These are phyloP conservation scores for Phoma herbarum DNA, from an alignment of 2,329 filamentous ascomycete species.

Conservation along the genomic window DNA sequence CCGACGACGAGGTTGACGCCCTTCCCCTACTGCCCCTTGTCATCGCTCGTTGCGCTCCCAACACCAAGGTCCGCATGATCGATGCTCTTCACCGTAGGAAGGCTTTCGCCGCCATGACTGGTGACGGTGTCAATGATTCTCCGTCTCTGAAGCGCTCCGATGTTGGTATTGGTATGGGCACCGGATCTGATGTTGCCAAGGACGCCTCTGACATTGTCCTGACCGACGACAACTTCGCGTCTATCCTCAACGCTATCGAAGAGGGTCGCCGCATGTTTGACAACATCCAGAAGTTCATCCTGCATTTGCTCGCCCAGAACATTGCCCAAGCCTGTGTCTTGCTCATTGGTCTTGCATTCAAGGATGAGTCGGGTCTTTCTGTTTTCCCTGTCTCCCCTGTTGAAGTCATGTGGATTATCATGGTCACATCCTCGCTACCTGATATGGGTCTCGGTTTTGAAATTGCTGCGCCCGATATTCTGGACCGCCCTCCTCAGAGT, in stretches of 20 bases:
- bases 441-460: conserved; percentile 50
- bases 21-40: conserved; percentile 54
- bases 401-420: conserved; percentile 52
- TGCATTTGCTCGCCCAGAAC: conserved; percentile 46
- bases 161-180: conserved; percentile 58
- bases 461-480: conserved; percentile 46
- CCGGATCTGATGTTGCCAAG: conserved; percentile 56
- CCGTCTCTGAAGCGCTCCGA: conserved; percentile 57
- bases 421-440: conserved; percentile 49
- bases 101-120: conserved; percentile 55
- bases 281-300: conserved; percentile 56
- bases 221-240: conserved; percentile 57
- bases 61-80: conserved; percentile 58
- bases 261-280: conserved; percentile 57
- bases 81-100: conserved; percentile 53
- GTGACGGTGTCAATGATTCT: conserved; percentile 58
- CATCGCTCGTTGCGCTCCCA: conserved; percentile 55
- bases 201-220: conserved; percentile 57
- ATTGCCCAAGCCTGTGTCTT: conserved; percentile 48
- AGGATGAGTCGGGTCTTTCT: conserved; percentile 43
- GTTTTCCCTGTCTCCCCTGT: conserved; percentile 50
- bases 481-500: conserved; percentile 42
- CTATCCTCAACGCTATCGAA: conserved; percentile 56
- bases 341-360: conserved; percentile 48
- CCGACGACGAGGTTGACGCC: conserved; percentile 53